These are phyloP conservation scores for Anaeromyces robustus DNA, from an alignment of 192 early-diverging fungal species.

Conservation along the genomic window DNA sequence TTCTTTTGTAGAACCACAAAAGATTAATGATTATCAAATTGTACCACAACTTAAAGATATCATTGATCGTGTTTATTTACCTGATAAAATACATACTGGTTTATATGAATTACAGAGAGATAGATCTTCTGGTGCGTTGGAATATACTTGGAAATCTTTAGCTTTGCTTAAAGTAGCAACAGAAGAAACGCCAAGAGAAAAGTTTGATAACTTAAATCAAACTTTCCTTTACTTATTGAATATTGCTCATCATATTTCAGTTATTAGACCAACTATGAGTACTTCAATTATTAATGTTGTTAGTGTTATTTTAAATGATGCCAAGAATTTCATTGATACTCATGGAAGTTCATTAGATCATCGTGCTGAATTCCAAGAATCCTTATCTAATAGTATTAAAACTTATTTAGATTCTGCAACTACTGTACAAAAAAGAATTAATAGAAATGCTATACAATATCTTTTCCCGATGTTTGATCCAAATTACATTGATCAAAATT, in stretches of 20 bases:
- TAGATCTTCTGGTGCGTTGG: neutral
- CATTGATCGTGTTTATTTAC: neutral
- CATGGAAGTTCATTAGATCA: neutral
- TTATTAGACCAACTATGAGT: neutral
- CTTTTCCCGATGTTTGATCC: neutral
- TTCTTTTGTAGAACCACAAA: neutral
- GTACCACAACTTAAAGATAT: neutral
- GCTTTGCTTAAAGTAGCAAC: neutral
- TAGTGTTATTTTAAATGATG: neutral
- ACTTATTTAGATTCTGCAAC: neutral
- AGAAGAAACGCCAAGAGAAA: neutral
- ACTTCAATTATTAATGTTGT: neutral
- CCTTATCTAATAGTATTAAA: neutral
- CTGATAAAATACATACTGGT: neutral
- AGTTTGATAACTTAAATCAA: neutral
- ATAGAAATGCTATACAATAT: neutral
- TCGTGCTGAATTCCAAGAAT: neutral
- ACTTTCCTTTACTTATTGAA: neutral
- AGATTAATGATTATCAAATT: neutral
- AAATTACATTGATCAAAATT: neutral
- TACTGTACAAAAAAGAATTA: neutral
- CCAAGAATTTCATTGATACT: neutral
- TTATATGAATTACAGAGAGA: neutral
- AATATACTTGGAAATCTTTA: neutral
- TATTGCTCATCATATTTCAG: neutral